Evolutionary conservation across 2,329 filamentous ascomycete genomes (phyloP).

Genomic region (Fusarium sp.): DNA sequence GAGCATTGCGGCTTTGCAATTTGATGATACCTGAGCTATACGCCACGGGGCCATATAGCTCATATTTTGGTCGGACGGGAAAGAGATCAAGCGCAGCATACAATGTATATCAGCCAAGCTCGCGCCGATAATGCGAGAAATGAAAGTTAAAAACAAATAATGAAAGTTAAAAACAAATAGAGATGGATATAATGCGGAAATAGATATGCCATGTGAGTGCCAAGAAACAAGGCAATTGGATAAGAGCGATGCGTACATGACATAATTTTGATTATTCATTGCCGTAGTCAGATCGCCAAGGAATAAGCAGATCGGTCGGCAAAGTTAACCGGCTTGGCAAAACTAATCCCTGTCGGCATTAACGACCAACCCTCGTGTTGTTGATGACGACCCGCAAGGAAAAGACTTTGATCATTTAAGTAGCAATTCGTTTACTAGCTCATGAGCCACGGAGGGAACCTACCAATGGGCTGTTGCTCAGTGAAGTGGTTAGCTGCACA

Average conservation of each 20-base stretch:
- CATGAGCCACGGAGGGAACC: background rate
- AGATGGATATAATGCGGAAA: constrained; percentile 23
- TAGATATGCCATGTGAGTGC: background rate
- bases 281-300: constrained; percentile 35
- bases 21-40: constrained; percentile 48
- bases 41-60: constrained; percentile 31
- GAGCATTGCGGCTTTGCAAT: constrained; percentile 32
- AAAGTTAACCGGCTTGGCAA: constrained; percentile 44
- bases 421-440: background rate
- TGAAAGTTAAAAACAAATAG: background rate
- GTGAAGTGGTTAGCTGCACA: constrained; percentile 1
- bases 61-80: constrained; percentile 30
- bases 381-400: constrained; percentile 20
- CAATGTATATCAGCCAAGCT: background rate
- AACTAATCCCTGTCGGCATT: constrained; percentile 12
- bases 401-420: background rate
- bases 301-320: constrained; percentile 42
- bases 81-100: constrained; percentile 4
- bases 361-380: constrained; percentile 10
- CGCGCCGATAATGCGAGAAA: background rate
- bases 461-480: constrained; percentile 1
- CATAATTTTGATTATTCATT: constrained; percentile 13
- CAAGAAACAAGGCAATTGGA: constrained; percentile 23
- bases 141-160: background rate
- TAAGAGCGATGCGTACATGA: constrained; percentile 21